Conservation (phyloP, 768 basidiomycete genomes). For the Porphyrellus cyaneotinctus region DNA sequence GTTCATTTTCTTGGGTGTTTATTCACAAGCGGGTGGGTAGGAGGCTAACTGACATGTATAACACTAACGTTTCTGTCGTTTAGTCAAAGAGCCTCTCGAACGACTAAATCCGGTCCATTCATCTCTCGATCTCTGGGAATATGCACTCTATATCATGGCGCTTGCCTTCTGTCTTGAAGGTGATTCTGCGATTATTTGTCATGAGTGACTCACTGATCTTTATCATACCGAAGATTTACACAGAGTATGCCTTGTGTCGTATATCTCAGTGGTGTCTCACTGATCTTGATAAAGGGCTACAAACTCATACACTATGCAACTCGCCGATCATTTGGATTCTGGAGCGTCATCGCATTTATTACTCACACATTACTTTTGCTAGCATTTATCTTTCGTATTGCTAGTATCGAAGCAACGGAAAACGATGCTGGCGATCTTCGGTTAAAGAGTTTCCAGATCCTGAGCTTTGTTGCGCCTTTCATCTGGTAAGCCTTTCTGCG, state of each 20-base stretch:
- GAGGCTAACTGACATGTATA: background rate
- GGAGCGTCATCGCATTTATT: constrained; percentile 64
- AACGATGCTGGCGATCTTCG: constrained; percentile 39
- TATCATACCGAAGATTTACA: constrained; percentile 17
- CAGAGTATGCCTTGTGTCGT: constrained; percentile 15
- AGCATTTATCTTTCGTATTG: constrained; percentile 71
- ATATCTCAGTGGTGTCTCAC: background rate
- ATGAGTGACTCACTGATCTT: constrained; percentile 38
- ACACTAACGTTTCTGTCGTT: background rate
- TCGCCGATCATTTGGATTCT: constrained; percentile 79
- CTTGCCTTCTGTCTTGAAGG: constrained; percentile 80
- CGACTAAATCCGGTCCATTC: constrained; percentile 51
- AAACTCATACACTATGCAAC: constrained; percentile 72
- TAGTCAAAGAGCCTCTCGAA: constrained; percentile 77
- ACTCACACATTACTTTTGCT: constrained; percentile 70
- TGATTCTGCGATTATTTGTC: constrained; percentile 26
- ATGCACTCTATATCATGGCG: constrained; percentile 72
- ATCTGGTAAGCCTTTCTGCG: constrained; percentile 60
- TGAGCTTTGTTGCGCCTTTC: constrained; percentile 84
- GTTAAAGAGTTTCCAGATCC: constrained; percentile 77
- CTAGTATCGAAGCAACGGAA: constrained; percentile 41
- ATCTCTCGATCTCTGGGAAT: constrained; percentile 77
- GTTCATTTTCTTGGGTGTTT: constrained; percentile 73
- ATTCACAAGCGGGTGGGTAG: constrained; percentile 74
- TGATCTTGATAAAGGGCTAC: constrained; percentile 46